A percentile compares a stretch with the other conserved stretches of the same genome.
Conservation (phyloP, 2,329 filamentous ascomycete species). For the Truncatella angustata region DNA sequence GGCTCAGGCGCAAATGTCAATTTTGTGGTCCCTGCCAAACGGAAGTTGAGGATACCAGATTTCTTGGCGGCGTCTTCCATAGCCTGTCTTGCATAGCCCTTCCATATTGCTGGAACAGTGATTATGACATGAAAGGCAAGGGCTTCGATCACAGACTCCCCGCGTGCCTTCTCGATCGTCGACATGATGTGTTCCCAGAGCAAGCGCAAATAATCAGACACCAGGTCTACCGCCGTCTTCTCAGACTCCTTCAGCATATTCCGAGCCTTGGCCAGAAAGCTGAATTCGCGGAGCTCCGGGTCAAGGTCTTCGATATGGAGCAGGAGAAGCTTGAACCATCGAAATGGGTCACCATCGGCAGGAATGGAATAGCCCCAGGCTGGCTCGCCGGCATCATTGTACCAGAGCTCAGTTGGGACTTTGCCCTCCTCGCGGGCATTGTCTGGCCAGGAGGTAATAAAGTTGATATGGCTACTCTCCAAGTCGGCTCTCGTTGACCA, state of each 20-base stretch:
- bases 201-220: constrained; percentile 21
- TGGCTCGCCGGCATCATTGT: constrained; percentile 11
- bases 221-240: constrained; percentile 19
- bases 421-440: constrained; percentile 11
- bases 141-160: constrained; percentile 12
- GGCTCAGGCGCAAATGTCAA: constrained; percentile 23
- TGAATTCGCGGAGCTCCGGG: constrained; percentile 11
- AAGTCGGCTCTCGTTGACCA: constrained; percentile 11
- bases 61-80: constrained; percentile 17
- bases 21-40: constrained; percentile 15
- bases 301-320: constrained; percentile 16
- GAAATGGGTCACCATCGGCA: constrained; percentile 16
- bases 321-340: constrained; percentile 27
- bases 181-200: constrained; percentile 22
- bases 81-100: constrained; percentile 17
- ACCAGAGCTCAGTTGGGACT: constrained; percentile 22
- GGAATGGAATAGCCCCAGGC: constrained; percentile 23
- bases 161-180: constrained; percentile 14
- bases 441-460: constrained; percentile 10
- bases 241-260: constrained; percentile 12
- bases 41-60: constrained; percentile 17
- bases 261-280: constrained; percentile 11
- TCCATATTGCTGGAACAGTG: constrained; percentile 27
- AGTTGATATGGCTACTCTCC: constrained; percentile 3
- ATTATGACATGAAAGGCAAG: constrained; percentile 18